Percentiles rank a stretch among this genome's conserved stretches.
Evolutionary conservation across 768 basidiomycete genomes (phyloP).

Genomic region (Russula sp.): DNA sequence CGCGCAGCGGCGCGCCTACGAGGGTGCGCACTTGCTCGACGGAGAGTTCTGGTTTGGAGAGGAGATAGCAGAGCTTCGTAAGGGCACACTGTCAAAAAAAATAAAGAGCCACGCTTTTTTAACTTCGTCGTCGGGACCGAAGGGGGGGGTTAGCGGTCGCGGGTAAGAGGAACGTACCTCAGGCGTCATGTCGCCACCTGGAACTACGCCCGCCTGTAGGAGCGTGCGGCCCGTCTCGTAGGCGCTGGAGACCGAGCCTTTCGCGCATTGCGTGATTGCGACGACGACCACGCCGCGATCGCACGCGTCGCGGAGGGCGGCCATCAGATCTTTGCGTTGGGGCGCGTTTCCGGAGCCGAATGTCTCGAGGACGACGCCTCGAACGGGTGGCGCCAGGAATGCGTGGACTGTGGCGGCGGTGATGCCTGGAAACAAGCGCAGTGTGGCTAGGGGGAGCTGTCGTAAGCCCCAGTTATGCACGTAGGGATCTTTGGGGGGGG

Average conservation of each 20-base stretch:
- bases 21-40: constrained; percentile 64
- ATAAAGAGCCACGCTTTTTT: no score
- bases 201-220: constrained; percentile 66
- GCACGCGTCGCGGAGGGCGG: constrained; percentile 75
- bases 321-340: constrained; percentile 66
- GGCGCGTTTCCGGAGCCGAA: constrained; percentile 95
- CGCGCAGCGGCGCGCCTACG: constrained; percentile 74
- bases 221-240: constrained; percentile 76
- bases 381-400: constrained; percentile 67
- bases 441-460: constrained; percentile 47
- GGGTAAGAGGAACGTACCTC: constrained; percentile 46
- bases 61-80: constrained; percentile 82
- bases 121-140: no score
- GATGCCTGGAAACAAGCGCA: constrained; percentile 87
- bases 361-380: constrained; percentile 83
- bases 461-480: not conserved
- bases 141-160: not conserved
- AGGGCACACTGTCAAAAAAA: constrained; percentile 63
- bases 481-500: not conserved
- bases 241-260: constrained; percentile 78
- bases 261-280: constrained; percentile 85
- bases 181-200: constrained; percentile 93
- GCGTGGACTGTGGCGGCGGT: constrained; percentile 65
- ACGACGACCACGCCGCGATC: constrained; percentile 82
- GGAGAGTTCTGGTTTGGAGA: constrained; percentile 78